Evolutionary conservation across 1,284 basidiomycete genomes (phyloP).

Genomic region (Apiotrichum sp.): DNA sequence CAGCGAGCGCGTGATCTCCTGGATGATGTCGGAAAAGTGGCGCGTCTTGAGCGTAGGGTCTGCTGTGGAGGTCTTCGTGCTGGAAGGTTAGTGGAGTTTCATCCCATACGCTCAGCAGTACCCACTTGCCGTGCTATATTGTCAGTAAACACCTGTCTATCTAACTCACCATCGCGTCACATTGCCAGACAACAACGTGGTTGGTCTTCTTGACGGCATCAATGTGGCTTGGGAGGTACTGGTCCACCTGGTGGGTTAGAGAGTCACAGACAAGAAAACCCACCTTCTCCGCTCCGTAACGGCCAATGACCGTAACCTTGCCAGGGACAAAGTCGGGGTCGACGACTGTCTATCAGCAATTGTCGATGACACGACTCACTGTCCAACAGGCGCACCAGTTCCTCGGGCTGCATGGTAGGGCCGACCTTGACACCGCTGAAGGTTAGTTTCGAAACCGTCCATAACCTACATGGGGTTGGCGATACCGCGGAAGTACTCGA

Average conservation of each 20-base stretch:
- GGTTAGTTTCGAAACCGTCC: background rate
- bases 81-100: background rate
- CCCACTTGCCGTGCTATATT: slow-evolving; percentile 47
- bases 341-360: slow-evolving; percentile 55
- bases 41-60: slow-evolving; percentile 70
- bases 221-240: slow-evolving; percentile 74
- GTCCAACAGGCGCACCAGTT: slow-evolving; percentile 73
- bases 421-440: slow-evolving; percentile 82
- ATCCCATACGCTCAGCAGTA: background rate
- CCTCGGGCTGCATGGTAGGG: slow-evolving; percentile 72
- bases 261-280: background rate
- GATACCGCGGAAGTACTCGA: slow-evolving; percentile 92
- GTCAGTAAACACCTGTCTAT: background rate
- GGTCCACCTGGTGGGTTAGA: slow-evolving; percentile 57
- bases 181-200: slow-evolving; percentile 88
- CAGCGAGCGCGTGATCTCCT: slow-evolving; percentile 75
- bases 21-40: slow-evolving; percentile 83
- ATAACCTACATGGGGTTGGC: slow-evolving; percentile 70
- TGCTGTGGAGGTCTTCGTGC: slow-evolving; percentile 65
- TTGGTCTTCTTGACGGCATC: slow-evolving; percentile 69
- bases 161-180: slow-evolving; percentile 74
- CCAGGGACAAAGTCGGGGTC: slow-evolving; percentile 80
- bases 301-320: slow-evolving; percentile 81
- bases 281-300: slow-evolving; percentile 85
- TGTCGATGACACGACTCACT: slow-evolving; percentile 51